These are phyloP conservation scores for Hyphopichia pseudoburtonii DNA, from an alignment of 1,139 yeast species.

Conservation along the genomic window DNA sequence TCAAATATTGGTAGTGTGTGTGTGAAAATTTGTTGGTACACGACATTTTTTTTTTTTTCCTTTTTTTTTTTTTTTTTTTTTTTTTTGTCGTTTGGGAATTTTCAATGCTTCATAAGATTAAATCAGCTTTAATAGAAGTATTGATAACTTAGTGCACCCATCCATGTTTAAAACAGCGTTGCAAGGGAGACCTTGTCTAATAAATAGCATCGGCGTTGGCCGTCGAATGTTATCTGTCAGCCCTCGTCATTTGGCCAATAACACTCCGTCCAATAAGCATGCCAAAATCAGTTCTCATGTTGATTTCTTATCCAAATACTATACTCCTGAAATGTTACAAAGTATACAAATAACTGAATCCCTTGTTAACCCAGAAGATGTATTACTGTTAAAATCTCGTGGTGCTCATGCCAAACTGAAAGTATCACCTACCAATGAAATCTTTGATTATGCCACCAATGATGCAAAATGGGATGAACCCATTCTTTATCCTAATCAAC, in stretches of 20 bases:
- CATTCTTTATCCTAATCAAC: constrained; percentile 47
- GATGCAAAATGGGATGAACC: constrained; percentile 53
- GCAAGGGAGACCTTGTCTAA: neutral
- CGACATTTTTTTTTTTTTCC: no score
- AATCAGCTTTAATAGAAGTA: no score
- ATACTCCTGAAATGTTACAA: constrained; percentile 74
- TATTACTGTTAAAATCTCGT: constrained; percentile 31
- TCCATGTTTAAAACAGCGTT: neutral
- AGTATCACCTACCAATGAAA: constrained; percentile 29
- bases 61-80: neutral
- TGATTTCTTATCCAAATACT: constrained; percentile 64
- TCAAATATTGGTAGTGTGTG: no score
- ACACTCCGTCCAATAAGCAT: neutral
- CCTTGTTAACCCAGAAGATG: constrained; percentile 62
- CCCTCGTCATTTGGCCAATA: constrained; percentile 3
- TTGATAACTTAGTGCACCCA: no score
- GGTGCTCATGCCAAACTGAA: constrained; percentile 33
- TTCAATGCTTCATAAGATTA: no score
- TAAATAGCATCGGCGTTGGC: no score
- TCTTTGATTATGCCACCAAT: constrained; percentile 29
- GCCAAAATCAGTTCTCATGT: constrained; percentile 45
- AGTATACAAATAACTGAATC: constrained; percentile 81
- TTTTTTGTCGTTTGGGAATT: neutral
- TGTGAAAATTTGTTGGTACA: no score
- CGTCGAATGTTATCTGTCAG: neutral